Evolutionary conservation across 1,139 yeast species (phyloP).

Genomic region (Lodderomyces pseudojiufengensis): DNA sequence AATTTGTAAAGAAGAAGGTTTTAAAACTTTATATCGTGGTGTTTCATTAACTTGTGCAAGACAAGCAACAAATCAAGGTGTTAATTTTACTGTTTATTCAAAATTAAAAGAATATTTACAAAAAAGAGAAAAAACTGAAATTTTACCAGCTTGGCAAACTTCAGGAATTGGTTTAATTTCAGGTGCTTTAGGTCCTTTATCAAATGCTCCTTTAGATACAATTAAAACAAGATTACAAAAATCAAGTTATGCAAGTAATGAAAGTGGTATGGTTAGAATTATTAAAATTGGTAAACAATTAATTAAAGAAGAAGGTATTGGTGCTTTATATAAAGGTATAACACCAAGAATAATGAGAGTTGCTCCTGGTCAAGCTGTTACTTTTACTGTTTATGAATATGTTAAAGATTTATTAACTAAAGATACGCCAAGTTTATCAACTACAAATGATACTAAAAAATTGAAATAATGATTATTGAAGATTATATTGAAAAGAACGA

Average conservation of each 20-base stretch:
- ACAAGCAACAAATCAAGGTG: slow-evolving; percentile 98
- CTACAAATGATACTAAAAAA: slow-evolving; percentile 2
- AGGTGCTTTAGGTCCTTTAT: slow-evolving; percentile 97
- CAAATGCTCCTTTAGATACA: slow-evolving; percentile 96
- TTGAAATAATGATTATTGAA: neutral
- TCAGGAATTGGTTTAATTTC: slow-evolving; percentile 86
- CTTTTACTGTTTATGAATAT: slow-evolving; percentile 92
- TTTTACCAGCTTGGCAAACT: slow-evolving; percentile 91
- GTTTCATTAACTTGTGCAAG: slow-evolving; percentile 94
- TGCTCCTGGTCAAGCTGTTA: slow-evolving; percentile 99
- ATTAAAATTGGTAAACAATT: slow-evolving; percentile 76
- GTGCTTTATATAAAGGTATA: slow-evolving; percentile 91
- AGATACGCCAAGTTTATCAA: slow-evolving; percentile 13
- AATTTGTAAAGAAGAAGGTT: slow-evolving; percentile 87
- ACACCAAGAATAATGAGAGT: slow-evolving; percentile 99
- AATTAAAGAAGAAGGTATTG: slow-evolving; percentile 82
- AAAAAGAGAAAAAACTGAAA: slow-evolving; percentile 58
- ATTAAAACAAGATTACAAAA: slow-evolving; percentile 96
- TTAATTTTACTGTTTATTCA: slow-evolving; percentile 93
- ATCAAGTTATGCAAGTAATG: slow-evolving; percentile 69
- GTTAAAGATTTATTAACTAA: slow-evolving; percentile 66
- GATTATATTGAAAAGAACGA: too few relatives aligned
- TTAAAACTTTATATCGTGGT: slow-evolving; percentile 86
- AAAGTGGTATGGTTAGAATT: slow-evolving; percentile 73
- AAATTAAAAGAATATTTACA: slow-evolving; percentile 72